Evolutionary conservation across 352 stramenopile genomes (phyloP).

Genomic region (Globisporangium orthogonon): DNA sequence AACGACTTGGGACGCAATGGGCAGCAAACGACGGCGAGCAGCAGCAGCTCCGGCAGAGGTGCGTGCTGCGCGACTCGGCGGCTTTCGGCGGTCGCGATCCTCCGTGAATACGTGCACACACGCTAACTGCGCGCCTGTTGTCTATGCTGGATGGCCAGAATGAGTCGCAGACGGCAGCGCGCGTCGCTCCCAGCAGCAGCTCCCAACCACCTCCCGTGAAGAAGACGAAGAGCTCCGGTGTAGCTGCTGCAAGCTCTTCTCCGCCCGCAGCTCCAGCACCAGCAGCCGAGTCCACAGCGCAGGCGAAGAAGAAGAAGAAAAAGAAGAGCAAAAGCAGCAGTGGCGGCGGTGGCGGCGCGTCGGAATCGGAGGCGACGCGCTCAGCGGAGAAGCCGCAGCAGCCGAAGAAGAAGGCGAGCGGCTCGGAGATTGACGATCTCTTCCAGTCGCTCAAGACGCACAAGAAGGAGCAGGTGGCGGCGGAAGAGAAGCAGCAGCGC

Average conservation of each 20-base stretch:
- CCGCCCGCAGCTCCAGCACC: not conserved
- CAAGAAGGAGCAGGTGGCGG: constrained; percentile 62
- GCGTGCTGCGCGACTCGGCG: not conserved
- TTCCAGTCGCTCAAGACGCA: constrained; percentile 70
- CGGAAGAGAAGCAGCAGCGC: constrained; percentile 43
- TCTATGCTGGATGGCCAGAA: not conserved
- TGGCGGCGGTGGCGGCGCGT: not conserved
- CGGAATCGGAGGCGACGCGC: not conserved
- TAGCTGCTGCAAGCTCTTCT: not conserved
- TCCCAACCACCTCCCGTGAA: constrained; percentile 2
- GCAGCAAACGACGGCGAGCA: constrained; percentile 17
- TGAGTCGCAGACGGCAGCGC: not conserved
- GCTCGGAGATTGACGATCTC: constrained; percentile 68
- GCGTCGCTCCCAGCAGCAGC: not conserved
- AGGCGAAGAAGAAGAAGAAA: constrained; percentile 44
- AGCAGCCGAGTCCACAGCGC: not conserved
- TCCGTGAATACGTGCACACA: not conserved
- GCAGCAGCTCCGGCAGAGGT: constrained; percentile 9
- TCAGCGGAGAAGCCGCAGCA: not conserved
- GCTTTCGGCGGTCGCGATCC: too few relatives aligned
- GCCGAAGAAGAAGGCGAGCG: constrained; percentile 13
- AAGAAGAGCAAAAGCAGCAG: constrained; percentile 30
- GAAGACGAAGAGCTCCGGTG: constrained; percentile 10
- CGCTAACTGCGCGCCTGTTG: not conserved
- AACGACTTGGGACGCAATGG: constrained; percentile 7